Evolutionary conservation across 768 basidiomycete genomes (phyloP).

Genomic region (Naganishia friedmannii): DNA sequence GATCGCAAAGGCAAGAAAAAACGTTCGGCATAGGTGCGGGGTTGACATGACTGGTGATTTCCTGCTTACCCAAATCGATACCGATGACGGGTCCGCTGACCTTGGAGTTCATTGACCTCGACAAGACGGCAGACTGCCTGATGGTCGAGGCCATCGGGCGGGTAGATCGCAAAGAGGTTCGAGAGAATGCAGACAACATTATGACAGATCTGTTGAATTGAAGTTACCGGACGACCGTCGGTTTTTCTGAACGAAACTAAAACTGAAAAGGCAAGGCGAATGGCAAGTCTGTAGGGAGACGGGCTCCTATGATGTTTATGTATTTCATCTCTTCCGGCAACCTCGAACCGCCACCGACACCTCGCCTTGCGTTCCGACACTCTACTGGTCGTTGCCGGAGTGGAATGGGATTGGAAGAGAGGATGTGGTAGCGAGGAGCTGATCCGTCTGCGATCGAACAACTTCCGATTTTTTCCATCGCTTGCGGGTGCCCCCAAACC

Average conservation of each 20-base stretch:
- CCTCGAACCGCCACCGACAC: background rate
- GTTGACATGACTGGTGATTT: background rate
- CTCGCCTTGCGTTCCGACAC: background rate
- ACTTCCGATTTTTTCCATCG: conserved; percentile 8
- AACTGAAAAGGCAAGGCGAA: background rate
- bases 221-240: conserved; percentile 23
- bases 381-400: background rate
- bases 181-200: conserved; percentile 58
- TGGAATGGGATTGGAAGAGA: background rate
- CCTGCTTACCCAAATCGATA: conserved; percentile 75
- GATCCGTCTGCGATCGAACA: conserved; percentile 11
- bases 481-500: conserved; percentile 2
- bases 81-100: conserved; percentile 78
- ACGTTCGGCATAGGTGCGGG: background rate
- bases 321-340: conserved; percentile 1
- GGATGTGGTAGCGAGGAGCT: too few relatives aligned
- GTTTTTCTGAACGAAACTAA: background rate
- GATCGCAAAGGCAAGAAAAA: background rate
- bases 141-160: conserved; percentile 28
- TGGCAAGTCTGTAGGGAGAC: background rate
- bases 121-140: conserved; percentile 54
- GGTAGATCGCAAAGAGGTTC: conserved; percentile 55
- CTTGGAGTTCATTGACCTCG: conserved; percentile 93
- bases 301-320: background rate
- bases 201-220: conserved; percentile 27